Percentiles rank a stretch among this genome's conserved stretches.
These are phyloP conservation scores for Penicillium canescens DNA, from an alignment of 495 filamentous ascomycete species.

Conservation along the genomic window DNA sequence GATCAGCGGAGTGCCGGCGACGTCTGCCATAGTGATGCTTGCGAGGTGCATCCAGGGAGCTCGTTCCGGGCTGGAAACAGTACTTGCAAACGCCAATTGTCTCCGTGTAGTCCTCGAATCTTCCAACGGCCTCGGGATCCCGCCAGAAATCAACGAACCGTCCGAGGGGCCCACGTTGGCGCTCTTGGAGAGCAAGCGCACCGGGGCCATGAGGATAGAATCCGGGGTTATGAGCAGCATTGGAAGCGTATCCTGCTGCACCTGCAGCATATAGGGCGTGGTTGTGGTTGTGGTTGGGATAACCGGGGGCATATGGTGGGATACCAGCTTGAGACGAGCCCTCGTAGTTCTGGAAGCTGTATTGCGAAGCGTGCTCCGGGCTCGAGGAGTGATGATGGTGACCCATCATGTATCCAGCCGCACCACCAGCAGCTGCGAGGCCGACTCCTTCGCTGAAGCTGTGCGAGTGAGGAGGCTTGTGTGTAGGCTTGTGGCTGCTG, in stretches of 20 bases:
- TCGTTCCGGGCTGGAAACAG: slow-evolving; percentile 66
- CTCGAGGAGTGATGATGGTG: slow-evolving; percentile 43
- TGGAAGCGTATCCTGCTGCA: slow-evolving; percentile 40
- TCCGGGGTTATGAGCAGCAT: slow-evolving; percentile 27
- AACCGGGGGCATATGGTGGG: slow-evolving; percentile 29
- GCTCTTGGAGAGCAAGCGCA: slow-evolving; percentile 44
- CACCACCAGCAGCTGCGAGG: slow-evolving; percentile 46
- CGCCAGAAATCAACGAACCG: slow-evolving; percentile 65
- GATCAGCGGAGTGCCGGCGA: slow-evolving; percentile 44
- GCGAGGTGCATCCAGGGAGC: slow-evolving; percentile 61
- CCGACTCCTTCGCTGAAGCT: slow-evolving; percentile 40
- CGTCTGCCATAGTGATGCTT: slow-evolving; percentile 57
- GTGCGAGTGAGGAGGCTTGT: slow-evolving; percentile 34
- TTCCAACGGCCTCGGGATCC: slow-evolving; percentile 65
- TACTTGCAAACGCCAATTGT: slow-evolving; percentile 67
- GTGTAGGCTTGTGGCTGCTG: slow-evolving; percentile 8
- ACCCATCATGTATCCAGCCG: slow-evolving; percentile 49
- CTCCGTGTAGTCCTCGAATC: slow-evolving; percentile 75
- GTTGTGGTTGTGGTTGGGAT: slow-evolving; percentile 6
- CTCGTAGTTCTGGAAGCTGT: slow-evolving; percentile 32
- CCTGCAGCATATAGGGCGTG: slow-evolving; percentile 48
- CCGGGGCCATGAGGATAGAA: slow-evolving; percentile 25
- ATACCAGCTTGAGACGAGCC: slow-evolving; percentile 28
- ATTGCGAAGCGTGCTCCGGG: slow-evolving; percentile 29
- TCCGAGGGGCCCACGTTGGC: slow-evolving; percentile 54